These are phyloP conservation scores for Aureobasidium subglaciale DNA, from an alignment of 2,329 filamentous ascomycete species.

Conservation along the genomic window DNA sequence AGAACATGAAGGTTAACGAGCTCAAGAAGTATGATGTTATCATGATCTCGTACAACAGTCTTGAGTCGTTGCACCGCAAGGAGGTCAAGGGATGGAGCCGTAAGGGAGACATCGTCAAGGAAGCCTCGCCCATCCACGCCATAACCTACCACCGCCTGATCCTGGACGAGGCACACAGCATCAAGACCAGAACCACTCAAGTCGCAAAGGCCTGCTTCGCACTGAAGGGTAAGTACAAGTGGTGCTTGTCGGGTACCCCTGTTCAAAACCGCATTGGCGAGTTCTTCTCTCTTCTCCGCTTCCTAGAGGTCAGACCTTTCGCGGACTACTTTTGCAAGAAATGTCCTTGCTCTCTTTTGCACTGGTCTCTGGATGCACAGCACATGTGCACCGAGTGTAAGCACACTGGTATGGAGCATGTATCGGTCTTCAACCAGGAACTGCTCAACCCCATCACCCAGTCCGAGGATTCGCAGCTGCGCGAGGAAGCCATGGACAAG, in stretches of 20 bases:
- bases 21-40: slow-evolving; percentile 83
- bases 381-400: slow-evolving; percentile 65
- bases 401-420: slow-evolving; percentile 57
- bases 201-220: slow-evolving; percentile 95
- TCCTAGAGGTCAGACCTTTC: slow-evolving; percentile 82
- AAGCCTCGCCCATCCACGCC: slow-evolving; percentile 68
- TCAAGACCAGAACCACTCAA: slow-evolving; percentile 83
- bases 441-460: slow-evolving; percentile 69
- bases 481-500: slow-evolving; percentile 67
- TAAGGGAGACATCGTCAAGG: slow-evolving; percentile 72
- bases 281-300: slow-evolving; percentile 89
- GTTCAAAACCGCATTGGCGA: slow-evolving; percentile 96
- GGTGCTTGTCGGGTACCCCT: slow-evolving; percentile 92
- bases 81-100: slow-evolving; percentile 85
- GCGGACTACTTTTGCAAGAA: slow-evolving; percentile 89
- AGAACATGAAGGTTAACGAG: slow-evolving; percentile 65
- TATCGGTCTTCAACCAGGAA: slow-evolving; percentile 90
- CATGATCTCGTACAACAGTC: slow-evolving; percentile 88
- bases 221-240: slow-evolving; percentile 78
- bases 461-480: slow-evolving; percentile 42
- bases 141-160: slow-evolving; percentile 87
- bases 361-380: slow-evolving; percentile 72
- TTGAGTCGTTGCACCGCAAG: slow-evolving; percentile 89
- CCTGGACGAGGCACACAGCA: slow-evolving; percentile 90
- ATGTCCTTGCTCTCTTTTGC: slow-evolving; percentile 71